Evolutionary conservation across 148 eudicot species (phyloP), one percentile per base, ranked within the genome.

Genomic region (Rhododendron griersonianum): DNA sequence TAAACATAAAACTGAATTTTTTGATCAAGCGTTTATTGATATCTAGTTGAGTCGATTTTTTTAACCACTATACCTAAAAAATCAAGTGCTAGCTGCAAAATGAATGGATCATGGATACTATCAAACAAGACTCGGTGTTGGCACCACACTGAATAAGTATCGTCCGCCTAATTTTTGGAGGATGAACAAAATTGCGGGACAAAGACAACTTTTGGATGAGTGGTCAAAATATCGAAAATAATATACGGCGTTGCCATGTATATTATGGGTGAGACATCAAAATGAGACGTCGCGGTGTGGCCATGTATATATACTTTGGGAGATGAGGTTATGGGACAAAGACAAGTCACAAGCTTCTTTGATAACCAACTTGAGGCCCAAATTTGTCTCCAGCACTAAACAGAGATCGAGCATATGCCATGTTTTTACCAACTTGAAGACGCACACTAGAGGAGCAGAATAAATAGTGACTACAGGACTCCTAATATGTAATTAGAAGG

Each of bases 371-470:
- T 78, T 78, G 35, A 78, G 53, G 55, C 25, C 33, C 23, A 67
- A 65, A 65, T 77, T 44, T 78, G 81, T 78, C 81, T n/a, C 19
- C 53, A 78, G 47, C 81, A 78, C 55, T 45, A n/a, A 11, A 45
- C 33, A 44, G 4, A 37, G 47, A 30, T 30, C 30, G 30, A 11
- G 28, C 30, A 45, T 13, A 2, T 8, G 18, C 33, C 25, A 39
- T 7, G 21, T 73, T 18, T 15, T 1, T 16, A 1, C 7, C 18
- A 30, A 74, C 44, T 30, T 59, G 9, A 59, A 21, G 7, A 59
- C 41, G 4, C 6, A 61, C 67, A 21, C n/a, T 61, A 39, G 10
- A 15, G 0, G 44, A 74, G 39, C 33, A 74, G 35, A 14, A 37
- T 33, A 35, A 14, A 37, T 39, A 39, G 41, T 39, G 41, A 39